Conservation (phyloP, 345 rosid genomes). For the Lumnitzera racemosa region DNA sequence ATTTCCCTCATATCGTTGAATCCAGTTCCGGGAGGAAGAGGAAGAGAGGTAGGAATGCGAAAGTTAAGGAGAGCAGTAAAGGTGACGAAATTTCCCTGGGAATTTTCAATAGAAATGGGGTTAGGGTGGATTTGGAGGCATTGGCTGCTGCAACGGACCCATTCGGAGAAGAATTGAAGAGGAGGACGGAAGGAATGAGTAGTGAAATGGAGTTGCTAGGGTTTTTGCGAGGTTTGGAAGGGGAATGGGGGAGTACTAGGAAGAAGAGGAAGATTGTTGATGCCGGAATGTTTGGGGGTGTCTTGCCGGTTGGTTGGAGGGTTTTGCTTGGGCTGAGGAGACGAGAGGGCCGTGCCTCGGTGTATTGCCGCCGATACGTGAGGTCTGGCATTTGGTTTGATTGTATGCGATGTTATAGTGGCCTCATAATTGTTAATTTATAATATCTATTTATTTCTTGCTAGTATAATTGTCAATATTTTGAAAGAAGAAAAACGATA, state of each 20-base stretch:
- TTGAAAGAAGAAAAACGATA: too few relatives aligned
- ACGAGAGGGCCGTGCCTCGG: constrained; percentile 57
- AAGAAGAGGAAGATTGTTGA: constrained; percentile 76
- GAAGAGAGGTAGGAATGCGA: constrained; percentile 56
- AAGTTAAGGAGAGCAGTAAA: constrained; percentile 14
- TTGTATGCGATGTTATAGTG: background rate
- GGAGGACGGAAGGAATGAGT: constrained; percentile 47
- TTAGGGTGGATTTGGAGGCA: constrained; percentile 29
- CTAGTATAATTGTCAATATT: too few relatives aligned
- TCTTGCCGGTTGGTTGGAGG: constrained; percentile 68
- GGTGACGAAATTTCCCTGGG: constrained; percentile 25
- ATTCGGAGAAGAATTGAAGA: constrained; percentile 40
- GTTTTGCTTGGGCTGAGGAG: constrained; percentile 62
- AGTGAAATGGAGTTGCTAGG: constrained; percentile 53
- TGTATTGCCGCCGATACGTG: constrained; percentile 63
- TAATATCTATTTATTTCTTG: too few relatives aligned
- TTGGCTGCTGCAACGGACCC: constrained; percentile 47
- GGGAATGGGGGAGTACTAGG: constrained; percentile 80
- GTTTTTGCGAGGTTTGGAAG: constrained; percentile 49
- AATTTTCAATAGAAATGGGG: constrained; percentile 42
- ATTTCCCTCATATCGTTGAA: constrained; percentile 21
- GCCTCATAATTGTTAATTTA: background rate
- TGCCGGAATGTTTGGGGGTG: constrained; percentile 47
- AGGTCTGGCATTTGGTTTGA: constrained; percentile 27
- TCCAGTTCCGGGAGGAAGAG: constrained; percentile 35